Base-by-base conservation (phyloP, 1,284 basidiomycete species). In the Ceratobasidium sp. region DNA sequence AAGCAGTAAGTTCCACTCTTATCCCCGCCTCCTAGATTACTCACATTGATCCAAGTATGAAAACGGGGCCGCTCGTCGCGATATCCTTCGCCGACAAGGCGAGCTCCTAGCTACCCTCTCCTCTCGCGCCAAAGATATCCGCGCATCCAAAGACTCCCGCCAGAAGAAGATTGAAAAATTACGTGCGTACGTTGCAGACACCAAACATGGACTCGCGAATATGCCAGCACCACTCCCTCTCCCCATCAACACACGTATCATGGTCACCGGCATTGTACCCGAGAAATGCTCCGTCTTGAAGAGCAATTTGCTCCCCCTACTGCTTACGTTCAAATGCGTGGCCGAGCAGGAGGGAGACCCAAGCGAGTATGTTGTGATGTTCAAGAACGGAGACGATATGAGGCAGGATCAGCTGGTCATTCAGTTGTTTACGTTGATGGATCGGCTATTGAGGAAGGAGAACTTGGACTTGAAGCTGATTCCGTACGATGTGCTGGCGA, bases 311-410 rank as follows among this genome's bases (percentile, higher is more conserved):
- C 95, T 93, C 78, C 98, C 98, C 0, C 87, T 99, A 60, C 87
- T 97, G 22, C 86, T 99, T 14, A 95, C 94, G 83, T 97, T 99
- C 81, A 91, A 95, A 80, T 92, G 92, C 76, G 78, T 77, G 84
- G 89, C 51, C 88, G 92, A 77, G 89, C 91, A 6, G 22, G 78
- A 22, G 59, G 66, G 62, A n/a, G 50, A 33, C 41, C 54, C 71
- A 15, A 60, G 48, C 47, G 92, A 96, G 80, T 99, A 94, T 82
- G 93, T 96, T 0, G 88, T 98, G 63, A 99, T 99, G 77, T 99
- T 99, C 87, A 99, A 99, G 83, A 97, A 98, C 78, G 98, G 98
- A 7, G 98, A 99, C 81, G 98, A 99, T 81, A 91, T 99, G 86
- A 91, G 97, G 24, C 98, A 99, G 82, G 97, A 99, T 81, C 97